Conservation (phyloP, 129 eudicot genomes). For the Solidago caesia region DNA sequence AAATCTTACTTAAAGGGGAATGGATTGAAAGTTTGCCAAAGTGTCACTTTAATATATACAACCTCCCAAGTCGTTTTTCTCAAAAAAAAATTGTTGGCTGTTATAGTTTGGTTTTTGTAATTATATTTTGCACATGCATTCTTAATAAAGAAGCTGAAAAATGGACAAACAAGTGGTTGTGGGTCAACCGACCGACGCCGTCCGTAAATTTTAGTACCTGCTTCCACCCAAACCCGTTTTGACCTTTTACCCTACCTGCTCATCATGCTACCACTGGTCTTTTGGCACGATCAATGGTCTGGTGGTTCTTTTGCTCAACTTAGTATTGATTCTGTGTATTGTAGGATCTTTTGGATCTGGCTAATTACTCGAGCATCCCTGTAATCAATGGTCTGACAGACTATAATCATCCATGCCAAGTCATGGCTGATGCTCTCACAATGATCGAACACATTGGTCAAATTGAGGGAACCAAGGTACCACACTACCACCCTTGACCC, state of each 20-base stretch:
- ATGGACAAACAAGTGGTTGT: not conserved
- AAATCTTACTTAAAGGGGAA: not conserved
- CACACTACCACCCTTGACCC: not conserved
- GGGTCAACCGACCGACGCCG: not conserved
- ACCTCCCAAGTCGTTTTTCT: no score
- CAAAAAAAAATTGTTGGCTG: no score
- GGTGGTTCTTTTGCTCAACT: not conserved
- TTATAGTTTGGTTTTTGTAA: no score
- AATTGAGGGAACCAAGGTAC: slow-evolving; percentile 90
- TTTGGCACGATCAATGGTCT: not conserved
- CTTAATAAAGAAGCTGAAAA: no score
- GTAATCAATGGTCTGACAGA: slow-evolving; percentile 61
- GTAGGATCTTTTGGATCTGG: slow-evolving; percentile 88
- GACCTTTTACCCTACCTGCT: not conserved
- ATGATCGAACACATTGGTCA: slow-evolving; percentile 85
- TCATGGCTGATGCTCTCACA: slow-evolving; percentile 87
- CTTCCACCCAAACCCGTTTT: not conserved
- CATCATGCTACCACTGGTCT: no score
- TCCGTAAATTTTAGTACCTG: no score
- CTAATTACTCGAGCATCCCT: slow-evolving; percentile 55
- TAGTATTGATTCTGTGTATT: slow-evolving; percentile 4
- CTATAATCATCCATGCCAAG: slow-evolving; percentile 89
- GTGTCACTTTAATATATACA: no score
- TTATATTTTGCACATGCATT: no score
- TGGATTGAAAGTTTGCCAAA: no score